Base-by-base conservation (phyloP, 2,329 filamentous ascomycete genomes). In the Diaporthe longicolla region DNA sequence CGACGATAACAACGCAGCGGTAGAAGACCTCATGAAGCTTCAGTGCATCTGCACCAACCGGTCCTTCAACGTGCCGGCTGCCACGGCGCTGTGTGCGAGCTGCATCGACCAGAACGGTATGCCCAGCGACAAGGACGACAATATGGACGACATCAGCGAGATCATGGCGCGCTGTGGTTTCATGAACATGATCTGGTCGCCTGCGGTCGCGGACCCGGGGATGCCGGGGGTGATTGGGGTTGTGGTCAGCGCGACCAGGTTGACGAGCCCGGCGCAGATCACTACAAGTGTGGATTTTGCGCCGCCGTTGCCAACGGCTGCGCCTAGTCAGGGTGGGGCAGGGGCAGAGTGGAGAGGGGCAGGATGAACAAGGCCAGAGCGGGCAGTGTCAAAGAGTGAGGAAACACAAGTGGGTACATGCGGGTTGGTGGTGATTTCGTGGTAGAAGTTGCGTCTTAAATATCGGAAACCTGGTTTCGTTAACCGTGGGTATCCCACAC, bases 21-120 rank as follows among this genome's bases (percentile, higher is more conserved):
- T 52, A 7, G 66, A 70, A n/a, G 66, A 70, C 66, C 50, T 54
- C 35, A 57, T 70, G 66, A 70, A 70, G 40, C 66, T 70, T 1
- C 66, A 70, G 50, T 70, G 66, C 48, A 17, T 70, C 17, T 70
- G 66, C 50, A 35, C 32, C 29, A 70, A 70, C 32, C 17, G 11
- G 50, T 57, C 35, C 66, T 69, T 69, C 26, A 32, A 69, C 35
- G 65, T 69, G 48, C 19, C 17, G 2, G 48, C 19, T 11, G 32
- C 52, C n/a, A 54, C 65, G 48, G 65, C 65, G 26, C 65, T 69
- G 0, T 69, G 65, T 32, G 65, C 65, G 11, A 69, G 65, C 65
- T 69, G 65, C 65, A 57, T 70, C 35, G 45, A 52, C 4, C 66
- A 70, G 50, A 70, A 57, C 32, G 66, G 21, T 35, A 19, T 70